Base-by-base conservation (phyloP, 2,329 filamentous ascomycete species). In the Macrophomina phaseolina region DNA sequence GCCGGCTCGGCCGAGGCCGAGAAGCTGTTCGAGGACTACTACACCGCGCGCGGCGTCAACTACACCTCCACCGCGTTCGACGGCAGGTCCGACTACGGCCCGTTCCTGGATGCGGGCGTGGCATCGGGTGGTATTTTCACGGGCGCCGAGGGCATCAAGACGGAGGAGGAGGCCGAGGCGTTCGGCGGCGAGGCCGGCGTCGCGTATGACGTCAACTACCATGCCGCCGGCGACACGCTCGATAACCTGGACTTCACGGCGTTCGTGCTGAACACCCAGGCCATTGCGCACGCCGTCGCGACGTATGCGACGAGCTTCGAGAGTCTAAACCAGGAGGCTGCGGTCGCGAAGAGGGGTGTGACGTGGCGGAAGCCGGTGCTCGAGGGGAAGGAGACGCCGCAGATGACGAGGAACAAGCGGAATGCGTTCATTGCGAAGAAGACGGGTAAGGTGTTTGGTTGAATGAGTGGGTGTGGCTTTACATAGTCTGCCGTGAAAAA, bases 81-180 rank as follows among this genome's bases (percentile, higher is more conserved):
- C 71, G 91, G 91, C 6, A 88, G 91, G 67, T 92, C 89, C 69
- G 92, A 95, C 78, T 94, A 94, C 72, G 90, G 89, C 61, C 89
- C 87, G 1, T 94, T 94, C 81, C 90, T 93, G 72, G 84, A 87
- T 42, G 84, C 86, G 66, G 89, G 89, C 3, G 92, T 94, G 49
- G 90, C 91, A 0, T 87, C 87, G 0, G 91, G 91, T 30, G 91
- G 91, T 36, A 87, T 94, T 68, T 90, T 91, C 65, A 93, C 91
- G 2, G 91, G 91, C 46, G 91, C 91, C 1, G 91, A 94, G 77
- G 90, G 86, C 12, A 77, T 91, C 79, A 94, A 93, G 86, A 92
- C 90, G 0, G 79, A 84, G 60, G 83, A 87, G 40, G 89, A 94
- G 74, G 85, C 79, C 2, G 81, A 80, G 48, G 79, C 87, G 78